Evolutionary conservation across 768 basidiomycete species (phyloP).

Genomic region (Nevesoporus exiguus): DNA sequence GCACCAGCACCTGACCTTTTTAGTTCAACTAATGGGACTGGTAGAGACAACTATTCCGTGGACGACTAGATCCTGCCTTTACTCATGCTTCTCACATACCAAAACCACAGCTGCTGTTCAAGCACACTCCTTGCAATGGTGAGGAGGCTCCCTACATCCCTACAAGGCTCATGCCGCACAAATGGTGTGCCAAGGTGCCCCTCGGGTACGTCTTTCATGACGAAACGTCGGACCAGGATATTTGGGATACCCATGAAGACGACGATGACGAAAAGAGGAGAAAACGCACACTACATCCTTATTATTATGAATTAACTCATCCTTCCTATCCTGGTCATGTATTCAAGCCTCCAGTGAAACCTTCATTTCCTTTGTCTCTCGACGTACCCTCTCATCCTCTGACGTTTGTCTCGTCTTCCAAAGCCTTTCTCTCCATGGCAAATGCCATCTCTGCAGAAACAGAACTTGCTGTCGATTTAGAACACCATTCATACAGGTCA

Average conservation of each 20-base stretch:
- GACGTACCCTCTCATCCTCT: conserved; percentile 54
- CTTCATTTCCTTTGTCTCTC: conserved; percentile 55
- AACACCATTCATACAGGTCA: conserved; percentile 86
- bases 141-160: conserved; percentile 63
- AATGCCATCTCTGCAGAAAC: conserved; percentile 56
- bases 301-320: conserved; percentile 80
- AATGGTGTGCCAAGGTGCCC: conserved; percentile 82
- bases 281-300: conserved; percentile 58
- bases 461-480: conserved; percentile 92
- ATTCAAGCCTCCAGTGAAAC: conserved; percentile 47
- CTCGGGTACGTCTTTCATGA: conserved; percentile 58
- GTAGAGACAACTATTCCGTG: conserved; percentile 37
- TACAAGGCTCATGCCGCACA: conserved; percentile 51
- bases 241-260: conserved; percentile 9
- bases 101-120: conserved; percentile 83
- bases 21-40: conserved; percentile 7
- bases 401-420: conserved; percentile 62
- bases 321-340: conserved; percentile 67
- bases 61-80: conserved; percentile 55
- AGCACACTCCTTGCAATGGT: conserved; percentile 52
- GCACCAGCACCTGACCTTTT: background rate
- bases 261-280: conserved; percentile 18
- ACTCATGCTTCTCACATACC: conserved; percentile 71
- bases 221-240: conserved; percentile 21
- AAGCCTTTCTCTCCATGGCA: conserved; percentile 60